These are phyloP conservation scores for Debaryomyces sp. DNA, from an alignment of 1,139 yeast species.

Conservation along the genomic window DNA sequence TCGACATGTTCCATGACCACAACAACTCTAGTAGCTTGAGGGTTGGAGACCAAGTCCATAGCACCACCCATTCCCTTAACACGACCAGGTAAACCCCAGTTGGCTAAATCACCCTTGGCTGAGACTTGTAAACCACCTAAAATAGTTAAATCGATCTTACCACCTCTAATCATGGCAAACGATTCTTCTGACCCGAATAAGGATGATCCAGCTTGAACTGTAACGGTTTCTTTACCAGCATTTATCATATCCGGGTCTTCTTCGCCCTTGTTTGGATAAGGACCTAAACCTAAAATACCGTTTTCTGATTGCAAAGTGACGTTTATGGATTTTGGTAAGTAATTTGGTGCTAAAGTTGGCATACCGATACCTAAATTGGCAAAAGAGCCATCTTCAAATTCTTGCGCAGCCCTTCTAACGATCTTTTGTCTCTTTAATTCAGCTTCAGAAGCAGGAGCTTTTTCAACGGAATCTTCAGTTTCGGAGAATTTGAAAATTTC, in stretches of 20 bases:
- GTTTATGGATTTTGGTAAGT: slow-evolving; percentile 35
- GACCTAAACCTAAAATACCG: slow-evolving; percentile 53
- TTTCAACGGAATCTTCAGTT: slow-evolving; percentile 12
- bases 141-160: slow-evolving; percentile 46
- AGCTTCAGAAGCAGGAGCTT: slow-evolving; percentile 14
- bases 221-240: slow-evolving; percentile 56
- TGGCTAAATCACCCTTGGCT: slow-evolving; percentile 50
- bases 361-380: slow-evolving; percentile 54
- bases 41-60: slow-evolving; percentile 55
- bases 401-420: slow-evolving; percentile 48
- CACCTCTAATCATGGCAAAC: slow-evolving; percentile 53
- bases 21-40: slow-evolving; percentile 47
- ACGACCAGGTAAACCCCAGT: slow-evolving; percentile 55
- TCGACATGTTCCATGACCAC: slow-evolving; percentile 53
- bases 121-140: slow-evolving; percentile 56
- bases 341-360: slow-evolving; percentile 52
- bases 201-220: slow-evolving; percentile 47
- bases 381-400: slow-evolving; percentile 43
- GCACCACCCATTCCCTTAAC: slow-evolving; percentile 63
- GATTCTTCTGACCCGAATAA: slow-evolving; percentile 54
- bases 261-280: slow-evolving; percentile 45
- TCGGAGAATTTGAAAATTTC: slow-evolving; percentile 31
- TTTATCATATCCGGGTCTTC: slow-evolving; percentile 52
- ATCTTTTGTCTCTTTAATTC: slow-evolving; percentile 35
- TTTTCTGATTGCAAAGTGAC: slow-evolving; percentile 52